Base-by-base conservation (phyloP, 352 stramenopile species). In the Globisporangium emineosum region DNA sequence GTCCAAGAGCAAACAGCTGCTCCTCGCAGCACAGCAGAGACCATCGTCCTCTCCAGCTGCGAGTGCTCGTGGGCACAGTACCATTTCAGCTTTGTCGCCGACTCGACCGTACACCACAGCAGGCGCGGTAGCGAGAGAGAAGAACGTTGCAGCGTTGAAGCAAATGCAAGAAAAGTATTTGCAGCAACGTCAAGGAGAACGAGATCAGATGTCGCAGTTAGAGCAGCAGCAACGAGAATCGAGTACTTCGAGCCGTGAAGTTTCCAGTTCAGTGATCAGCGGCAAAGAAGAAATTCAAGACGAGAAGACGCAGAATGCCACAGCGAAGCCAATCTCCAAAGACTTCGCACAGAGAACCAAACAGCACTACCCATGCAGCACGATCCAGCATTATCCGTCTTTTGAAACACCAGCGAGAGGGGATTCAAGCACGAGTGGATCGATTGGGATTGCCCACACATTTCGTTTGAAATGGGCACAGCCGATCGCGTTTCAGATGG, bases 401-500 rank as follows among this genome's bases (percentile, higher is more conserved):
- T 82, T 82, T 21, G 51, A 62, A 25, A 53, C 52, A 12, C 10
- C 66, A 57, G 32, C 23, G 21, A 33, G 42, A 57, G 54, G 13
- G 17, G 33, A 63, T 9, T 21, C 37, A 12, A 27, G n/a, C 13
- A 35, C 33, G 0, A 67, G 40, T 32, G 32, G 45, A 25, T 27
- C 45, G 35, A 33, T 40, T 61, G 29, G 65, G 32, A 25, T 71
- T 33, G 13, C 69, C 6, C 60, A 76, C 17, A 43, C 62, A 27
- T 72, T 82, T 47, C 69, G 72, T 0, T 50, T 82, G 29, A 79
- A 78, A 35, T 79, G 64, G 53, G 67, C 66, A 4, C 69, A 79
- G 40, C 75, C 75, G 30, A 82, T 82, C 23, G 69, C 69, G 23
- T 82, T 82, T 51, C 60, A 66, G 4, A 78, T 82, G 75, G 63